Conservation (phyloP, 2,329 filamentous ascomycete species). For the Apiospora rasikravindrae region DNA sequence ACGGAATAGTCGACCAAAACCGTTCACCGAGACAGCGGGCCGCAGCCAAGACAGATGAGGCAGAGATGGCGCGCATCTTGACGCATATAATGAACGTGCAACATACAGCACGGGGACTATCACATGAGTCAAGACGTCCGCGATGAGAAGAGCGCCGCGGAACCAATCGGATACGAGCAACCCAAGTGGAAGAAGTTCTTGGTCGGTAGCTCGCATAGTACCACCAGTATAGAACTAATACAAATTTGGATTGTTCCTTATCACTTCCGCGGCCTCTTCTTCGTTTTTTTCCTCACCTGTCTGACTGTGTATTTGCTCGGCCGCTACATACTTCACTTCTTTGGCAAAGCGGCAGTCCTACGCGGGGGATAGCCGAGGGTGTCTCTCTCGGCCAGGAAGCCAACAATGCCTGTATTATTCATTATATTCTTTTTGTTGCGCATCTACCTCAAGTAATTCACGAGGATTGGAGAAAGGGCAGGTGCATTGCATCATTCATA, state of each 20-base stretch:
- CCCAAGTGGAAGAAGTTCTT: constrained; percentile 18
- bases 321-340: constrained; percentile 12
- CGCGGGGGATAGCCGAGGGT: not conserved
- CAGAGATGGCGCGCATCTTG: not conserved
- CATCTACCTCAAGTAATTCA: constrained; percentile 12
- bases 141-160: constrained; percentile 18
- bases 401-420: constrained; percentile 11
- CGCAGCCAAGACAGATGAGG: not conserved
- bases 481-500: not conserved
- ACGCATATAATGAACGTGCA: constrained; percentile 2
- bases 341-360: not conserved
- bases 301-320: not conserved
- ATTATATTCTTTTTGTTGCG: constrained; percentile 1
- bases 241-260: constrained; percentile 10
- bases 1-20: not conserved
- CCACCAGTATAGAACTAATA: constrained; percentile 21
- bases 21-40: not conserved
- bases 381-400: not conserved
- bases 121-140: constrained; percentile 4
- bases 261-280: constrained; percentile 6
- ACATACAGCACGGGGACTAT: not conserved
- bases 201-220: constrained; percentile 22
- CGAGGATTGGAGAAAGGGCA: not conserved
- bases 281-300: not conserved
- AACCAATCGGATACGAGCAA: constrained; percentile 1